Percentiles rank a stretch among this genome's conserved stretches.
Conservation (phyloP, 345 rosid species). For the Ceriops decandra region DNA sequence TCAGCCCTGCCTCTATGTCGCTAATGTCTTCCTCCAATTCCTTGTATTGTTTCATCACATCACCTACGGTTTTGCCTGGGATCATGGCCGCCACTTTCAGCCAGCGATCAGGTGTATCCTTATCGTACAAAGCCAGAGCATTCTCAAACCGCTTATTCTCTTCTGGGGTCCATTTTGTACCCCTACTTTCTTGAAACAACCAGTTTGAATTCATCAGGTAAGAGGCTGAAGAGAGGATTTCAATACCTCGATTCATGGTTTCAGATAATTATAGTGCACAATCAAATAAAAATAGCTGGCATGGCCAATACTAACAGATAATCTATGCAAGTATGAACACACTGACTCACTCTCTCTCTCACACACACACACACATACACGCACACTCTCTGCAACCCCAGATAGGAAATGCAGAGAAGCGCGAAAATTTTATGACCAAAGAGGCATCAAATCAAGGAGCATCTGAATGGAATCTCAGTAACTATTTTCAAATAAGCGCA, state of each 20-base stretch:
- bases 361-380: neutral
- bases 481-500: conserved; percentile 34
- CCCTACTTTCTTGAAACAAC: conserved; percentile 69
- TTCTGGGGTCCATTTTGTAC: conserved; percentile 73
- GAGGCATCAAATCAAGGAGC: conserved; percentile 38
- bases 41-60: conserved; percentile 83
- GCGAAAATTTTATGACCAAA: conserved; percentile 27
- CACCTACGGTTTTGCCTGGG: conserved; percentile 89
- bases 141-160: conserved; percentile 95
- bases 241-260: conserved; percentile 61
- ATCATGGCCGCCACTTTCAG: conserved; percentile 75
- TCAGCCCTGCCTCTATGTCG: conserved; percentile 89
- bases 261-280: conserved; percentile 3
- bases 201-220: conserved; percentile 68
- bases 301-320: conserved; percentile 11
- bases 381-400: conserved; percentile 8
- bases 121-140: conserved; percentile 79
- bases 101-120: conserved; percentile 94
- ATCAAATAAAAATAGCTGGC: conserved; percentile 14
- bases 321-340: neutral
- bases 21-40: conserved; percentile 91
- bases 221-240: conserved; percentile 63
- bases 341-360: neutral
- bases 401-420: conserved; percentile 36
- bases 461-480: conserved; percentile 52